Conservation (phyloP, 1,284 basidiomycete genomes). For the Meira nashicola region DNA sequence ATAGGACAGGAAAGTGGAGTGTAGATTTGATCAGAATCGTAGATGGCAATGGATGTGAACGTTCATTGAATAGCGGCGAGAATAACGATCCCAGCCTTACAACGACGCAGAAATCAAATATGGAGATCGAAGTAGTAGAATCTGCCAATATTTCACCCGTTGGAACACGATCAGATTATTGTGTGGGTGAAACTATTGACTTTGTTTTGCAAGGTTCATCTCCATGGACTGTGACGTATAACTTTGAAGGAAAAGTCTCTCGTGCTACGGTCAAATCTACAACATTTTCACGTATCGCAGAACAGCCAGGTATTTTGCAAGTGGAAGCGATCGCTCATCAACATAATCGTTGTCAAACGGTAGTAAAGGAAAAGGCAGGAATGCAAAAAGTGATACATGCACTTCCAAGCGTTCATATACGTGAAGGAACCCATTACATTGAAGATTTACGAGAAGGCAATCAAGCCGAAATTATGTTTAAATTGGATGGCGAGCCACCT, state of each 20-base stretch:
- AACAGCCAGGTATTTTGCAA: slow-evolving; percentile 73
- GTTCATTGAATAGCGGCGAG: neutral
- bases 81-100: neutral
- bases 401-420: slow-evolving; percentile 79
- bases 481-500: slow-evolving; percentile 80
- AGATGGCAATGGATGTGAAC: slow-evolving; percentile 41
- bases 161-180: slow-evolving; percentile 72
- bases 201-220: slow-evolving; percentile 90
- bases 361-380: slow-evolving; percentile 63
- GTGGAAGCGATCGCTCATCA: slow-evolving; percentile 80
- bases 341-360: slow-evolving; percentile 48
- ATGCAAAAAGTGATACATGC: slow-evolving; percentile 72
- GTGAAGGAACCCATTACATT: slow-evolving; percentile 71
- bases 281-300: slow-evolving; percentile 76
- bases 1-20: slow-evolving; percentile 65
- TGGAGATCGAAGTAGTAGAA: slow-evolving; percentile 73
- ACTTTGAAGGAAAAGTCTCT: slow-evolving; percentile 70
- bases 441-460: slow-evolving; percentile 75
- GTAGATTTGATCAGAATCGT: slow-evolving; percentile 47
- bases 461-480: slow-evolving; percentile 87
- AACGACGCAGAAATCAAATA: slow-evolving; percentile 12
- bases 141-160: slow-evolving; percentile 85
- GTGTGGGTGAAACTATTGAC: slow-evolving; percentile 82
- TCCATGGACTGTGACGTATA: slow-evolving; percentile 92
- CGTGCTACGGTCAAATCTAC: slow-evolving; percentile 71